Percentiles rank a stretch among this genome's conserved stretches.
phyloP scores from a whole-genome alignment of 106 monocot genomes.

The Platanthera guangdongensis region DNA sequence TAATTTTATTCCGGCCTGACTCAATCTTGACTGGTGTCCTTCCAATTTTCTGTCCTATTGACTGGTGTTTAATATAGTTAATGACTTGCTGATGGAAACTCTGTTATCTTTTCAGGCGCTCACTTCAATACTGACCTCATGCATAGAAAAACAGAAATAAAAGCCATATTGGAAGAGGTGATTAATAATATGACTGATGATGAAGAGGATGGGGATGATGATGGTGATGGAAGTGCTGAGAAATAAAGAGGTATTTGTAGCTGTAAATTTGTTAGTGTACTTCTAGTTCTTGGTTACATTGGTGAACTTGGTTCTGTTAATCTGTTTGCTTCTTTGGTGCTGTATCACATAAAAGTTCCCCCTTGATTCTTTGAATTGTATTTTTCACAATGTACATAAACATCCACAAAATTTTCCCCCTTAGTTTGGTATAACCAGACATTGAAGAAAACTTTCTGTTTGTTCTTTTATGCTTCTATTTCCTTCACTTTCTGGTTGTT shows the following conservation, averaged over 20 bases:
- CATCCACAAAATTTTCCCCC: neutral
- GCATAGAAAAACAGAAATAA: constrained; percentile 82
- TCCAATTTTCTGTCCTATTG: no score
- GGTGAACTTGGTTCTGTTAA: neutral
- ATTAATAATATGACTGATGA: constrained; percentile 81
- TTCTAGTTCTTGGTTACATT: neutral
- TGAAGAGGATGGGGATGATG: constrained; percentile 35
- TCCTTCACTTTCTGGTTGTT: neutral
- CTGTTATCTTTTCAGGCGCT: constrained; percentile 30
- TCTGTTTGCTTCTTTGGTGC: neutral
- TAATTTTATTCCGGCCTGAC: no score
- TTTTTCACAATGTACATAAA: neutral
- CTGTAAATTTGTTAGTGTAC: neutral
- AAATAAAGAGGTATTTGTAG: neutral
- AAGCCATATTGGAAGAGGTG: constrained; percentile 74
- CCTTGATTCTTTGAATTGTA: neutral
- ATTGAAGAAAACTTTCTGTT: neutral
- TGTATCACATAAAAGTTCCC: neutral
- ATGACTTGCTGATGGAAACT: neutral
- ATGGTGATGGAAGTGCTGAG: neutral
- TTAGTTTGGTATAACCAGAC: neutral
- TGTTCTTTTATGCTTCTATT: neutral
- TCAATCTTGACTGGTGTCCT: no score
- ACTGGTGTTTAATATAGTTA: neutral
- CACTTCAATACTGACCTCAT: constrained; percentile 63